These are phyloP conservation scores for Nicotiana rustica DNA, from an alignment of 305 asterid species.

Conservation along the genomic window DNA sequence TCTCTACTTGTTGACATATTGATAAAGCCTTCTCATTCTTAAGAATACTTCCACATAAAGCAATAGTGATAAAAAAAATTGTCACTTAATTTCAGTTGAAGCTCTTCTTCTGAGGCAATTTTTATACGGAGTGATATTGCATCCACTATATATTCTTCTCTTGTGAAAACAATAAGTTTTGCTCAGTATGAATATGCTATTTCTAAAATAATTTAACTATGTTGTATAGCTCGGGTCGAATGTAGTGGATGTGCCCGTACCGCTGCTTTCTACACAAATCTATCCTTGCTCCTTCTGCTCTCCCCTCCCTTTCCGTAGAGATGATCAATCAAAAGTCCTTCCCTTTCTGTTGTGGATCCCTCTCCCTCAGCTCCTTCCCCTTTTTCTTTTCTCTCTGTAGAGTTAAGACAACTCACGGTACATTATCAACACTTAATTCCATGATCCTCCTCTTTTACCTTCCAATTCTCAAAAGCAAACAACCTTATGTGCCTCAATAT, in stretches of 20 bases:
- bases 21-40: not conserved
- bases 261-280: not conserved
- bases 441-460: not conserved
- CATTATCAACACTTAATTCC: not conserved
- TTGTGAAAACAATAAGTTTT: not conserved
- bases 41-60: not conserved
- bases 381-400: not conserved
- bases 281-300: slow-evolving; percentile 3
- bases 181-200: not conserved
- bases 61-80: not conserved
- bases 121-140: not conserved
- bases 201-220: not conserved
- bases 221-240: not conserved
- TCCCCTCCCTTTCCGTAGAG: slow-evolving; percentile 6
- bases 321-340: not conserved
- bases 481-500: slow-evolving; percentile 12
- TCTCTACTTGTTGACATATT: not conserved
- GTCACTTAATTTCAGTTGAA: not conserved
- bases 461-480: not conserved
- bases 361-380: slow-evolving; percentile 4
- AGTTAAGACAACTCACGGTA: not conserved
- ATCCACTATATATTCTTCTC: not conserved
- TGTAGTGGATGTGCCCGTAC: not conserved
- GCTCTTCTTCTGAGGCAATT: not conserved
- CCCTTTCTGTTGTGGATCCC: slow-evolving; percentile 7